These are phyloP conservation scores for Styphnolobium japonicum DNA, from an alignment of 306 rosid species.

Conservation along the genomic window DNA sequence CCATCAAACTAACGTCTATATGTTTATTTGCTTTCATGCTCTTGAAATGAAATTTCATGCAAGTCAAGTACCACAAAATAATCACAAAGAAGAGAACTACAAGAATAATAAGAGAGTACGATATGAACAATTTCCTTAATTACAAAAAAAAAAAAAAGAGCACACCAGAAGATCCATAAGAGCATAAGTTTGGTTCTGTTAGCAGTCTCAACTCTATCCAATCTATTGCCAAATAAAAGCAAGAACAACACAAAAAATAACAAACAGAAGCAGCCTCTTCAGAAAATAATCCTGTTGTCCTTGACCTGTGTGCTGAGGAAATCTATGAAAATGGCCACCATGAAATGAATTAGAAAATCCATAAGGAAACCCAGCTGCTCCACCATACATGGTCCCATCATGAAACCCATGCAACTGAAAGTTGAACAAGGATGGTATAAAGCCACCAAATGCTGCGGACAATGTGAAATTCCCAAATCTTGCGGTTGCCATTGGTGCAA, in stretches of 20 bases:
- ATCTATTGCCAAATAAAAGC: slow-evolving; percentile 71
- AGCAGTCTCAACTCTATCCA: slow-evolving; percentile 24
- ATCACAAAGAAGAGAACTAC: slow-evolving; percentile 2
- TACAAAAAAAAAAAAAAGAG: background rate
- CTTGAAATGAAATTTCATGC: slow-evolving; percentile 4
- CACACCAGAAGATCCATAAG: slow-evolving; percentile 31
- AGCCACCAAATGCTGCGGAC: slow-evolving; percentile 80
- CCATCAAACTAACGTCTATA: background rate
- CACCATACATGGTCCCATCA: slow-evolving; percentile 58
- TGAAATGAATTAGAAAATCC: slow-evolving; percentile 64
- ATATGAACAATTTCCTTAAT: slow-evolving; percentile 34
- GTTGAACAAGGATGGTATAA: slow-evolving; percentile 69
- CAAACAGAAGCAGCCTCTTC: slow-evolving; percentile 62
- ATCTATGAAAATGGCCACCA: slow-evolving; percentile 55
- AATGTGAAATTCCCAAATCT: slow-evolving; percentile 82
- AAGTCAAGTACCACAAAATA: slow-evolving; percentile 22
- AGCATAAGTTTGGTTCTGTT: slow-evolving; percentile 11
- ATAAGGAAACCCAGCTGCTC: slow-evolving; percentile 56
- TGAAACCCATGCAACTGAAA: slow-evolving; percentile 76
- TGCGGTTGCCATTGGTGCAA: slow-evolving; percentile 64
- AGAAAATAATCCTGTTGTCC: slow-evolving; percentile 74
- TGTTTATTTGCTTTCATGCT: background rate
- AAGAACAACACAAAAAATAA: slow-evolving; percentile 54
- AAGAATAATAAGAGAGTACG: slow-evolving; percentile 17
- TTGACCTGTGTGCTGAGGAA: slow-evolving; percentile 45